A percentile compares a stretch with the other conserved stretches of the same genome.
phyloP scores from a whole-genome alignment of 1,139 yeast species.

The Martiniozyma asiatica region DNA sequence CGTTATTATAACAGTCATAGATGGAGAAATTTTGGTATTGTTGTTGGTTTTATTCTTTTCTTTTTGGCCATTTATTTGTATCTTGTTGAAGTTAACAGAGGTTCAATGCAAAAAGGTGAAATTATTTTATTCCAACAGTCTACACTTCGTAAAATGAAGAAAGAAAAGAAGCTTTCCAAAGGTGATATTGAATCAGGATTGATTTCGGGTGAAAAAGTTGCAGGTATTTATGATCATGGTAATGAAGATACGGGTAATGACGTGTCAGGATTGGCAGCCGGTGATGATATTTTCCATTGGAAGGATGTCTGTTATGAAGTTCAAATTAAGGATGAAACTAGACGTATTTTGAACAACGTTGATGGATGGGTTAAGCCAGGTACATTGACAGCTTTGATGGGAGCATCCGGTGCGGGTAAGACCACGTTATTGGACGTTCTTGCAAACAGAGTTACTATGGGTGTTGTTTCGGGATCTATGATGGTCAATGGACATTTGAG shows the following conservation, averaged over 20 bases:
- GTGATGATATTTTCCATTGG: slow-evolving; percentile 32
- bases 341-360: slow-evolving; percentile 34
- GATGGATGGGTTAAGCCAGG: slow-evolving; percentile 50
- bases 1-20: slow-evolving; percentile 20
- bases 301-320: slow-evolving; percentile 26
- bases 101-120: slow-evolving; percentile 24
- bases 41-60: slow-evolving; percentile 34
- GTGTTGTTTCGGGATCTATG: slow-evolving; percentile 41
- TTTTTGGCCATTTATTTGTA: slow-evolving; percentile 21
- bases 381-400: slow-evolving; percentile 48
- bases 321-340: slow-evolving; percentile 27
- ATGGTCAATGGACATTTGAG: slow-evolving; percentile 36
- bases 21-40: slow-evolving; percentile 31
- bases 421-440: slow-evolving; percentile 48
- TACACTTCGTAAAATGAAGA: slow-evolving; percentile 14
- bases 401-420: slow-evolving; percentile 64
- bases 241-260: slow-evolving; percentile 2
- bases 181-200: slow-evolving; percentile 10
- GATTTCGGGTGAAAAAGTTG: slow-evolving; percentile 7
- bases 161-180: slow-evolving; percentile 5
- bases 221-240: slow-evolving; percentile 6
- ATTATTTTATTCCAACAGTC: slow-evolving; percentile 19
- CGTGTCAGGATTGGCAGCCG: slow-evolving; percentile 8
- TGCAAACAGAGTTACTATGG: slow-evolving; percentile 39
- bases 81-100: slow-evolving; percentile 27